phyloP scores from a whole-genome alignment of 768 basidiomycete species.

The Tremella mesenterica region DNA sequence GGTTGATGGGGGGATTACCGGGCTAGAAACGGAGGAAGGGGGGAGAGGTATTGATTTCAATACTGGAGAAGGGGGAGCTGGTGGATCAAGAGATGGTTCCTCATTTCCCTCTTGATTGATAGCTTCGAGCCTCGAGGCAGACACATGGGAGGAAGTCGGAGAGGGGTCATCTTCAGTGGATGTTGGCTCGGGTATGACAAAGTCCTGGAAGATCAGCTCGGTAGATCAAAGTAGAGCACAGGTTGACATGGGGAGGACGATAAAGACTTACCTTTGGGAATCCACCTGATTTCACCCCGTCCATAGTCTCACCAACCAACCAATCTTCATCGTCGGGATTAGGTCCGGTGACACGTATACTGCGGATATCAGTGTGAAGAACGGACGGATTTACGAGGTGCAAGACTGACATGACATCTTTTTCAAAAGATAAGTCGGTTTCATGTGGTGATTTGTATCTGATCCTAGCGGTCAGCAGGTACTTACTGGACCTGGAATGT shows the following conservation, averaged over 20 bases:
- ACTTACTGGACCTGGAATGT: neutral
- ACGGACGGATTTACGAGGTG: neutral
- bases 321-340: constrained; percentile 42
- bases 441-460: constrained; percentile 43
- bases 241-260: neutral
- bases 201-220: constrained; percentile 30
- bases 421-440: constrained; percentile 42
- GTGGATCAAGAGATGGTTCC: constrained; percentile 8
- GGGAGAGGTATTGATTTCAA: constrained; percentile 7
- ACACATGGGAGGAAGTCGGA: neutral
- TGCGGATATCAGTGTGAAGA: constrained; percentile 6
- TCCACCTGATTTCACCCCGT: constrained; percentile 38
- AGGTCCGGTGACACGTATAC: constrained; percentile 41
- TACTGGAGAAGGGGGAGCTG: constrained; percentile 11
- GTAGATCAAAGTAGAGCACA: too few relatives aligned
- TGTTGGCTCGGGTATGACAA: constrained; percentile 20
- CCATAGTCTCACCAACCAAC: constrained; percentile 40
- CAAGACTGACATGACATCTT: constrained; percentile 43
- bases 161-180: neutral
- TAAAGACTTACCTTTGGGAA: constrained; percentile 38
- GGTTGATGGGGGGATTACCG: constrained; percentile 7
- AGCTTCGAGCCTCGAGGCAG: neutral
- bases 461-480: constrained; percentile 18
- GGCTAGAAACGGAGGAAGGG: constrained; percentile 5
- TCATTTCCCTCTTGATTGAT: neutral